phyloP scores from a whole-genome alignment of 148 eudicot species.

The Fagopyrum esculentum region DNA sequence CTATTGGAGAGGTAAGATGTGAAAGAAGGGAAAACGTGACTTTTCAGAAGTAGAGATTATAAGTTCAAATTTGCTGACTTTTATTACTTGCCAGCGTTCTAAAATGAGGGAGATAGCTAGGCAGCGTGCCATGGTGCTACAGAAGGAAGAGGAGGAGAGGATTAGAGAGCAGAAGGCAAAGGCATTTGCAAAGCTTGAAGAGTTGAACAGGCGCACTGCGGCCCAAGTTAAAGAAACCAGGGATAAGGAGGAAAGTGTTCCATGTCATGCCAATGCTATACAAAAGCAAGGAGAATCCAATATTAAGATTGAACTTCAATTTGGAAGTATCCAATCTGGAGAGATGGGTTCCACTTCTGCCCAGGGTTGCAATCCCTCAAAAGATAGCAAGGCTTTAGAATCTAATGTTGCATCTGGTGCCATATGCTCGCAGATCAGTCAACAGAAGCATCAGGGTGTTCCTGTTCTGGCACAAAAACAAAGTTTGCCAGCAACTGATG shows the following conservation, averaged over 20 bases:
- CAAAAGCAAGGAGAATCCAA: constrained; percentile 34
- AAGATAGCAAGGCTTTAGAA: constrained; percentile 19
- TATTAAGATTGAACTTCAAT: constrained; percentile 22
- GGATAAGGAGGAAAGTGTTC: constrained; percentile 32
- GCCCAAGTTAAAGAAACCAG: constrained; percentile 30
- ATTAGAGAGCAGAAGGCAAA: constrained; percentile 84
- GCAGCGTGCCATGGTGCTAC: constrained; percentile 71
- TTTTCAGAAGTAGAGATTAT: background rate
- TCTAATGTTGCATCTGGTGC: constrained; percentile 20
- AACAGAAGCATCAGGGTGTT: background rate
- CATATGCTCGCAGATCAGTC: background rate
- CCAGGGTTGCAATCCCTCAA: background rate
- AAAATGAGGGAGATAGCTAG: constrained; percentile 77
- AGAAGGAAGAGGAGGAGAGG: constrained; percentile 93
- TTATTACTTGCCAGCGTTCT: constrained; percentile 56
- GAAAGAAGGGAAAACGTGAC: background rate
- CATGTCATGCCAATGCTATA: constrained; percentile 21
- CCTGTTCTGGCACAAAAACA: constrained; percentile 15
- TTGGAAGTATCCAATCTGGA: constrained; percentile 21
- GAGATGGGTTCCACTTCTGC: background rate
- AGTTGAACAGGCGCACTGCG: constrained; percentile 68
- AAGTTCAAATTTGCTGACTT: constrained; percentile 8
- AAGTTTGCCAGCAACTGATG: constrained; percentile 17
- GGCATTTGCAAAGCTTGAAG: constrained; percentile 90
- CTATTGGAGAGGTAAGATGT: background rate